Percentiles rank a stretch among this genome's conserved stretches.
Evolutionary conservation across 371 early-diverging fungal species (phyloP).

Genomic region (Apophysomyces ossiformis): DNA sequence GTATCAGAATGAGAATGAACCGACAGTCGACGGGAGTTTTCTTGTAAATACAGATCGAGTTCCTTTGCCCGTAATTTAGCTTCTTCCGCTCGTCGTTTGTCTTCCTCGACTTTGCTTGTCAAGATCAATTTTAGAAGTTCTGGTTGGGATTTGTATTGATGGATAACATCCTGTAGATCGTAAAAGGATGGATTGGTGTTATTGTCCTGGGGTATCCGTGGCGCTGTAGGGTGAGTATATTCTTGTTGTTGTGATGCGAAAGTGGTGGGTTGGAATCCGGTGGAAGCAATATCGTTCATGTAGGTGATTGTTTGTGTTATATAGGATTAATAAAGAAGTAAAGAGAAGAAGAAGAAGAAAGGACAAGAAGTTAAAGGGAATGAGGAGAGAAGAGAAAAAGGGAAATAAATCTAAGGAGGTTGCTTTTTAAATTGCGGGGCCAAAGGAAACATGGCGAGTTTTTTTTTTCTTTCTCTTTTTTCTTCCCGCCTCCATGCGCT

Average conservation of each 20-base stretch:
- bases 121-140: conserved; percentile 66
- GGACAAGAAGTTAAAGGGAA: not conserved
- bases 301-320: not conserved
- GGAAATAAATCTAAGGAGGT: conserved; percentile 2
- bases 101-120: conserved; percentile 68
- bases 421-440: conserved; percentile 14
- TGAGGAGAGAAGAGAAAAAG: conserved; percentile 5
- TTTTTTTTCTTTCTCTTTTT: not conserved
- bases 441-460: conserved; percentile 5
- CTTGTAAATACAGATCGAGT: conserved; percentile 46
- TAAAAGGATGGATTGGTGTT: conserved; percentile 18
- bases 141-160: conserved; percentile 62
- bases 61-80: conserved; percentile 62
- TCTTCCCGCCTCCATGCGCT: not conserved
- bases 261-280: not conserved
- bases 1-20: conserved; percentile 4
- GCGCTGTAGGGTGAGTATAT: not conserved
- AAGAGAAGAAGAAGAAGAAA: not conserved
- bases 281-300: conserved; percentile 8
- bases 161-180: conserved; percentile 63
- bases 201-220: conserved; percentile 4
- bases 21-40: conserved; percentile 17
- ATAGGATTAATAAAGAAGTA: not conserved
- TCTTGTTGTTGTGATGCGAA: not conserved
- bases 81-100: conserved; percentile 67